Percentiles rank a stretch among this genome's conserved stretches.
These are phyloP conservation scores for Linderniella brevidens DNA, from an alignment of 257 asterid genomes.

Conservation along the genomic window DNA sequence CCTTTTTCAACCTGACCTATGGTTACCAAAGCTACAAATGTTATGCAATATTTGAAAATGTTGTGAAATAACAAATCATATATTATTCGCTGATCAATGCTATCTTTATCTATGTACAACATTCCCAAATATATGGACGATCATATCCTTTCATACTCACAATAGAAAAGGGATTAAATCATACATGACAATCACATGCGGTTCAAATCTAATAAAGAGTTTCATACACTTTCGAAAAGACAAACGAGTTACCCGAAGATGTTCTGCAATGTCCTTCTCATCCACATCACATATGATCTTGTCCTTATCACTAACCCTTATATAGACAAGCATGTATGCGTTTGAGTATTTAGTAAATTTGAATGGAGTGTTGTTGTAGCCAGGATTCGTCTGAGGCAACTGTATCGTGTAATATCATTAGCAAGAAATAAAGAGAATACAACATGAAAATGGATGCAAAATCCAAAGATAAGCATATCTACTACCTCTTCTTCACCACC, in stretches of 20 bases:
- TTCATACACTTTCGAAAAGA: background rate
- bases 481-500: constrained; percentile 62
- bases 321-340: constrained; percentile 63
- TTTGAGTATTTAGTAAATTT: constrained; percentile 53
- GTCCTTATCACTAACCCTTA: constrained; percentile 55
- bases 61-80: too few relatives aligned
- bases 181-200: too few relatives aligned
- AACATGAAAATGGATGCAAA: constrained; percentile 2
- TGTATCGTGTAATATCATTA: constrained; percentile 17
- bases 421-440: constrained; percentile 9
- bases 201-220: background rate
- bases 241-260: constrained; percentile 31
- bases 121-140: too few relatives aligned
- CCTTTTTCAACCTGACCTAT: constrained; percentile 93
- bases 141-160: too few relatives aligned
- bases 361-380: constrained; percentile 43
- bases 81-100: too few relatives aligned
- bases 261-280: constrained; percentile 57
- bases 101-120: too few relatives aligned
- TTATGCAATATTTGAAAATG: too few relatives aligned
- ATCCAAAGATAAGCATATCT: background rate
- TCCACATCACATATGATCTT: constrained; percentile 55
- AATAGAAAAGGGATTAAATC: too few relatives aligned
- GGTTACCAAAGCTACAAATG: too few relatives aligned
- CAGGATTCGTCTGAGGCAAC: constrained; percentile 54